Percentiles rank a stretch among this genome's conserved stretches.
phyloP scores from a whole-genome alignment of 1,139 yeast genomes.

The Geotrichum restrictum region DNA sequence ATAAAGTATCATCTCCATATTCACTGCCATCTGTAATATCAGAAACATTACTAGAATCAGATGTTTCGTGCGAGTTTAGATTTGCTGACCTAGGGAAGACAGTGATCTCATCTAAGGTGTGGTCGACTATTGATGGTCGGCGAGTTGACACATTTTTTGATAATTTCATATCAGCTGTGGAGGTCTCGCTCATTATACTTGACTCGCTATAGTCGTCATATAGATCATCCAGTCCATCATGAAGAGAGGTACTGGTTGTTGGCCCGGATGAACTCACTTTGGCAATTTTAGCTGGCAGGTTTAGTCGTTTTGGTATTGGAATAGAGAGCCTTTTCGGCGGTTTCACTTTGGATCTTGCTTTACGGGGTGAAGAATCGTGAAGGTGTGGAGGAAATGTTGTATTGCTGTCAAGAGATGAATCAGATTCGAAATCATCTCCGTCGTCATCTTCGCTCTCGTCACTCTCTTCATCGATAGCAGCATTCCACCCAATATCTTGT shows the following conservation, averaged over 20 bases:
- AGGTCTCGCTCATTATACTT: conserved; percentile 19
- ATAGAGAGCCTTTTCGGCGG: conserved; percentile 23
- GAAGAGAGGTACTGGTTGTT: too few relatives aligned
- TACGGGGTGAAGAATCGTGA: conserved; percentile 17
- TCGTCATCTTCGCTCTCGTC: conserved; percentile 17
- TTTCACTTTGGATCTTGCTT: conserved; percentile 24
- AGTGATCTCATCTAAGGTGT: conserved; percentile 24
- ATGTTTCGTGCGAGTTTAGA: conserved; percentile 11
- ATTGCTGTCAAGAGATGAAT: conserved; percentile 15
- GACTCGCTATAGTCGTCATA: conserved; percentile 20
- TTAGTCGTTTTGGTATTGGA: conserved; percentile 29
- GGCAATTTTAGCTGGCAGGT: conserved; percentile 25
- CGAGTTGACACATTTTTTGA: conserved; percentile 6
- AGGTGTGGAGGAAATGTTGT: not conserved
- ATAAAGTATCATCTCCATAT: conserved; percentile 28
- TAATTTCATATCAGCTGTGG: conserved; percentile 3
- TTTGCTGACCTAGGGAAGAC: conserved; percentile 23
- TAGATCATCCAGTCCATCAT: conserved; percentile 6
- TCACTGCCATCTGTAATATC: conserved; percentile 28
- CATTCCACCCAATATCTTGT: too few relatives aligned
- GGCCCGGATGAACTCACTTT: conserved; percentile 11
- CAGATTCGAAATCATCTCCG: conserved; percentile 17
- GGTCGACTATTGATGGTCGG: conserved; percentile 27
- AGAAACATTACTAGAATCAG: conserved; percentile 7
- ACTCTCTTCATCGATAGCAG: too few relatives aligned